phyloP scores from a whole-genome alignment of 371 early-diverging fungal genomes.

The Conidiobolus incongruus region DNA sequence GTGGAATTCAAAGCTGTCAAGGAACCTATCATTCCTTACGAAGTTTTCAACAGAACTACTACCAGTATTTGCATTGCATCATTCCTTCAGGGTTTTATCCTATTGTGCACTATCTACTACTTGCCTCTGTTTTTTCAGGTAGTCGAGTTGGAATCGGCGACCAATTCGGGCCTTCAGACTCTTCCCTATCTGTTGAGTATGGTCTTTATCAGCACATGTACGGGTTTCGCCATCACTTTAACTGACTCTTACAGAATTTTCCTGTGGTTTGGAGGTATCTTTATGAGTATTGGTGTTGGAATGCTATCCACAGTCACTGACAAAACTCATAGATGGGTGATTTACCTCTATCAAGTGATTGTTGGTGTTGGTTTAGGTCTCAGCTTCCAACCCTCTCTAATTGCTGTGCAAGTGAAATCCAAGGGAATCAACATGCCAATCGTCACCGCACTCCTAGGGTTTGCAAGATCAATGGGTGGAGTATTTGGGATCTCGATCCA shows the following conservation, averaged over 20 bases:
- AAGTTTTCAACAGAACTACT: constrained; percentile 16
- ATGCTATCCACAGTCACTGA: neutral
- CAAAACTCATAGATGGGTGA: neutral
- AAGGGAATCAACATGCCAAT: constrained; percentile 16
- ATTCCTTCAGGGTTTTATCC: constrained; percentile 37
- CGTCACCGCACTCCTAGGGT: constrained; percentile 19
- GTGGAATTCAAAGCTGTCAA: constrained; percentile 15
- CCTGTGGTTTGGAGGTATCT: neutral
- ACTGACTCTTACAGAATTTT: constrained; percentile 3
- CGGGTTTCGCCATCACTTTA: constrained; percentile 12
- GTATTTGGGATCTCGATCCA: constrained; percentile 20
- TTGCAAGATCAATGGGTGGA: constrained; percentile 19
- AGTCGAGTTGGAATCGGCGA: constrained; percentile 12
- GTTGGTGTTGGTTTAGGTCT: neutral
- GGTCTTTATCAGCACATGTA: constrained; percentile 8
- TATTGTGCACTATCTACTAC: constrained; percentile 50
- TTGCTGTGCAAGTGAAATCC: constrained; percentile 7
- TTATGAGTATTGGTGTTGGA: neutral
- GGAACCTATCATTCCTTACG: constrained; percentile 28
- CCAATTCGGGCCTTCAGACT: constrained; percentile 22
- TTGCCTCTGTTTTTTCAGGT: constrained; percentile 30
- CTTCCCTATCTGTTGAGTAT: constrained; percentile 24
- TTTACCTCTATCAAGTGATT: neutral
- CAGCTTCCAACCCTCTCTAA: neutral
- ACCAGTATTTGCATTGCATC: constrained; percentile 15